A percentile compares a stretch with the other conserved stretches of the same genome.
Conservation (phyloP, 164 flowering plant species). For the Brasenia schreberi region DNA sequence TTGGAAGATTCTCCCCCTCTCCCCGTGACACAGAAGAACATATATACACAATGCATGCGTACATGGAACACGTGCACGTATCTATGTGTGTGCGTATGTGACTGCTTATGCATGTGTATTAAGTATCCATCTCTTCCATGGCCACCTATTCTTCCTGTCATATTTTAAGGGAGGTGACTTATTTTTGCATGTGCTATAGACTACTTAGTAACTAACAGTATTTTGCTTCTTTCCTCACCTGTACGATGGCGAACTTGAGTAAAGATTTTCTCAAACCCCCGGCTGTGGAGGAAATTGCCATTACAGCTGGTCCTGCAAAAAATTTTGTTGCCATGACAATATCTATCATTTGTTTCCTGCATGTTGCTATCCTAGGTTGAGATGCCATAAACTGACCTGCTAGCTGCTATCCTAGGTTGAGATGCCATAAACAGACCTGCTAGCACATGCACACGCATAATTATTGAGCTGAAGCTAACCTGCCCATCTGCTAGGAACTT, state of each 20-base stretch:
- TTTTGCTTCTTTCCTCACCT: conserved; percentile 24
- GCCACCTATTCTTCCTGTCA: no score
- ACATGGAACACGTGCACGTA: no score
- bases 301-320: conserved; percentile 48
- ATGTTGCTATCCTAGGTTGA: conserved; percentile 40
- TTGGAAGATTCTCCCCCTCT: no score
- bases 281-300: conserved; percentile 40
- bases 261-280: conserved; percentile 32
- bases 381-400: conserved; percentile 81
- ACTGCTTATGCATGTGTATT: no score
- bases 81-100: no score
- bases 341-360: conserved; percentile 34
- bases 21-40: no score
- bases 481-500: conserved; percentile 1
- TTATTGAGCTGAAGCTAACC: neutral
- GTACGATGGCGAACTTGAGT: conserved; percentile 48
- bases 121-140: no score
- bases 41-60: no score
- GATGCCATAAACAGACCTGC: conserved; percentile 82
- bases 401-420: conserved; percentile 23
- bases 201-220: no score
- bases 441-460: neutral
- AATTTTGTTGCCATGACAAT: conserved; percentile 49
- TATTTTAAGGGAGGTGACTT: no score
- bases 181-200: no score